Evolutionary conservation across 2,329 filamentous ascomycete species (phyloP), one percentile per base, ranked within the genome.

Genomic region (Talaromyces verruculosus): DNA sequence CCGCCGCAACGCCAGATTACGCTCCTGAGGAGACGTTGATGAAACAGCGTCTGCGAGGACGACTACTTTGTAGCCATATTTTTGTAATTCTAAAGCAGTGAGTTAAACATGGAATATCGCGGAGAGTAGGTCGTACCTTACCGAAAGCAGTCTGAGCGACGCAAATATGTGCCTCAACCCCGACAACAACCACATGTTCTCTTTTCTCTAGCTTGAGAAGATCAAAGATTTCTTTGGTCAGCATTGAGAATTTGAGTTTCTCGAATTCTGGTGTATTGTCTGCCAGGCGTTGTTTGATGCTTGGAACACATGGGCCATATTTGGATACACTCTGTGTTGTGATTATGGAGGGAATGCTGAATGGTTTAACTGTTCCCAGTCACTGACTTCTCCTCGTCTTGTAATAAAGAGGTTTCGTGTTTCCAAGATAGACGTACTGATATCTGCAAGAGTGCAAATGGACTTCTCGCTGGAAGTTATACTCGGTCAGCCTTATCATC

Each of bases 31-130:
- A 53, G 61, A 63, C 1, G 45, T 51, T n/a, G 45, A 51, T 13
- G 60, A 62, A n/a, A 62, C 60, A n/a, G 45, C 45, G 19, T 62
- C 60, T 53, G 45, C 60, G 19, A 62, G 60, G n/a, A 62, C 60
- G 6, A 62, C 60, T 10, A 51, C 60, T 49, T 62, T 62, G n/a
- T 62, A 51, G 30, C 60, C 60, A 51, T 62, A 11, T 22, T 11
- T 51, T 8, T 62, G 28, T 25, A 51, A 39, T 25, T 62, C 60
- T 62, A n/a, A 19, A 8, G 13, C 28, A n/a, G 0, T 10, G 13
- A 19, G 10, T 47, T 33, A 8, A 61, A 17, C 2, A 49, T 47
- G 51, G 10, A 2, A 13, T 13, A 49, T 49, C 22, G 11, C 19
- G 15, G 4, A 17, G 15, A 30, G 7, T 17, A 30, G 17, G 22